phyloP scores from a whole-genome alignment of 78 protist species.

The Speleostelium caveatum region DNA sequence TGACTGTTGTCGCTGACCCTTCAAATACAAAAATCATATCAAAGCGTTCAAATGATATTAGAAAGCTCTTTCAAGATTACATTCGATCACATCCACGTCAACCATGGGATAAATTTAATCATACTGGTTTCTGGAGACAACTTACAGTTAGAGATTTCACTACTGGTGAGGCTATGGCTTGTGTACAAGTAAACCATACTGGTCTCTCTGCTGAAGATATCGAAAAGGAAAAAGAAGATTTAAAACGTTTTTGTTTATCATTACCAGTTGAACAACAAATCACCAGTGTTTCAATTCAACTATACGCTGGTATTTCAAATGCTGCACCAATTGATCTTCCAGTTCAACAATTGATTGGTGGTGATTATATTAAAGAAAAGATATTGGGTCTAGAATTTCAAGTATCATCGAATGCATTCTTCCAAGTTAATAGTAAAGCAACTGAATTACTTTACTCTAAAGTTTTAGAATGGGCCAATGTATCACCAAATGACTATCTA shows the following conservation, averaged over 20 bases:
- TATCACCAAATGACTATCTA: conserved; percentile 16
- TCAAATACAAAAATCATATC: conserved; percentile 19
- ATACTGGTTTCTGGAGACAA: conserved; percentile 84
- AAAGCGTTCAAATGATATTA: conserved; percentile 29
- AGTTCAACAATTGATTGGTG: conserved; percentile 51
- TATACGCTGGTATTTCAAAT: conserved; percentile 62
- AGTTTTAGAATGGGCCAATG: conserved; percentile 72
- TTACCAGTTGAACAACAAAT: background rate
- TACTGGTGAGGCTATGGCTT: conserved; percentile 80
- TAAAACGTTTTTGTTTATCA: background rate
- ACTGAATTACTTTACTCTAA: conserved; percentile 50
- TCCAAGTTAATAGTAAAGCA: conserved; percentile 89
- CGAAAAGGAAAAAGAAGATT: background rate
- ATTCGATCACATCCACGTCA: background rate
- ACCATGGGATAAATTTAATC: conserved; percentile 64
- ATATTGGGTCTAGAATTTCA: conserved; percentile 68
- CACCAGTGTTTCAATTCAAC: conserved; percentile 7
- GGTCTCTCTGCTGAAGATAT: conserved; percentile 22
- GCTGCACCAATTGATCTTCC: conserved; percentile 81
- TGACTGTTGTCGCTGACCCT: conserved; percentile 68
- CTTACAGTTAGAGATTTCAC: conserved; percentile 64
- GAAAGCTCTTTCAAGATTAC: conserved; percentile 15
- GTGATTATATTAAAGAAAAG: conserved; percentile 55
- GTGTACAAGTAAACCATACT: conserved; percentile 48
- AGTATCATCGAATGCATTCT: conserved; percentile 81